Conservation (phyloP, 176 grass and related monocot species). For the Pharus latifolius region DNA sequence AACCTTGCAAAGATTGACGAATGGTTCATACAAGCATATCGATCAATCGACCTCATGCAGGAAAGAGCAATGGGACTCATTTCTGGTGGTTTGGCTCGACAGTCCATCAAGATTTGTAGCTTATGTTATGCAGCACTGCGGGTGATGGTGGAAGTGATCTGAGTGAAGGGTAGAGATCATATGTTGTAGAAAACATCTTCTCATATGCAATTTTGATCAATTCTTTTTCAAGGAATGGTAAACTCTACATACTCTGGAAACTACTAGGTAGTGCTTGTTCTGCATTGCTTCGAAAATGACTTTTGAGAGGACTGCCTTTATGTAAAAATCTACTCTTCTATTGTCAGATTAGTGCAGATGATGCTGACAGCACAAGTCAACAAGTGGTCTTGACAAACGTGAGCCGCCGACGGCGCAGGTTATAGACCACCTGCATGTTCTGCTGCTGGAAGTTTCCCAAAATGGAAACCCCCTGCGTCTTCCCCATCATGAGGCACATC, state of each 20-base stretch:
- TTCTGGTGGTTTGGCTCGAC: neutral
- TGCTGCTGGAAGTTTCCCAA: constrained; percentile 69
- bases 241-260: too few species aligned
- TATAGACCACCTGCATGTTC: constrained; percentile 41
- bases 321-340: too few species aligned
- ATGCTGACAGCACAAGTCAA: neutral
- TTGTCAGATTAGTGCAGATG: too few species aligned
- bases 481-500: constrained; percentile 49
- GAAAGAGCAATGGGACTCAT: too few species aligned
- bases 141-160: neutral
- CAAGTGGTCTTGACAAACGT: constrained; percentile 36
- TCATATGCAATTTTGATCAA: constrained; percentile 22
- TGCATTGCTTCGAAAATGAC: too few species aligned
- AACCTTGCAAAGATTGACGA: neutral
- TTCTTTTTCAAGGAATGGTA: too few species aligned
- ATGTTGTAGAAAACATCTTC: neutral
- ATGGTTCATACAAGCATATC: neutral
- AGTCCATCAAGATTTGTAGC: neutral
- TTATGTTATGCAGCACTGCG: neutral
- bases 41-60: neutral
- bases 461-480: constrained; percentile 34
- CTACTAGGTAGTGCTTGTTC: too few species aligned
- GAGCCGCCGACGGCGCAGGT: constrained; percentile 33
- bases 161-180: constrained; percentile 17
- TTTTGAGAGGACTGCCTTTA: too few species aligned